A percentile compares a stretch with the other conserved stretches of the same genome.
These are phyloP conservation scores for Funneliformis geosporum DNA, from an alignment of 192 early-diverging fungal species.

Conservation along the genomic window DNA sequence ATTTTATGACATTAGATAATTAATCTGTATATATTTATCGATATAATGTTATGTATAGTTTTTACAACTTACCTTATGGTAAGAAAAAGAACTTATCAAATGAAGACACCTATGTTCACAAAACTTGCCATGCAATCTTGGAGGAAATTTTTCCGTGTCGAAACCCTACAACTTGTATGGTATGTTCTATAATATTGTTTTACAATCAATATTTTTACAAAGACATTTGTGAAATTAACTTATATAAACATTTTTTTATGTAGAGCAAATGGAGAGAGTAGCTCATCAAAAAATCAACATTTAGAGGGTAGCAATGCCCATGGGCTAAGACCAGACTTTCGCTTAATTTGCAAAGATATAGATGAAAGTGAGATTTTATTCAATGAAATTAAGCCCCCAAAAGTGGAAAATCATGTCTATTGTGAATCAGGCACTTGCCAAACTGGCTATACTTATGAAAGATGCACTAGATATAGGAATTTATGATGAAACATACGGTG, in stretches of 20 bases:
- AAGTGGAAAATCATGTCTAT: slow-evolving; percentile 10
- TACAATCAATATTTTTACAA: slow-evolving; percentile 26
- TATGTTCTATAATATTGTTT: slow-evolving; percentile 29
- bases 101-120: slow-evolving; percentile 11
- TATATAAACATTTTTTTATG: slow-evolving; percentile 7
- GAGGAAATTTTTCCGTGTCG: slow-evolving; percentile 18
- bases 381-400: slow-evolving; percentile 20
- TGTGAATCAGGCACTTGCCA: background rate
- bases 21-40: background rate
- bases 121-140: slow-evolving; percentile 24
- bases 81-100: slow-evolving; percentile 30
- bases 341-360: slow-evolving; percentile 14
- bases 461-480: background rate
- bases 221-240: slow-evolving; percentile 19
- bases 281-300: slow-evolving; percentile 14
- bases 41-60: slow-evolving; percentile 26
- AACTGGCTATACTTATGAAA: slow-evolving; percentile 8
- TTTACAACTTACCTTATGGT: slow-evolving; percentile 29
- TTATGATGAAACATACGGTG: slow-evolving; percentile 15
- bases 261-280: slow-evolving; percentile 25
- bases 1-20: slow-evolving; percentile 23
- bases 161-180: slow-evolving; percentile 28
- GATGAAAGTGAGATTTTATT: slow-evolving; percentile 14
- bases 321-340: slow-evolving; percentile 13
- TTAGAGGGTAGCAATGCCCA: slow-evolving; percentile 2